Percentiles rank a stretch among this genome's conserved stretches.
Conservation (phyloP, 179 eudicot species). For the Drosera spatulata region DNA sequence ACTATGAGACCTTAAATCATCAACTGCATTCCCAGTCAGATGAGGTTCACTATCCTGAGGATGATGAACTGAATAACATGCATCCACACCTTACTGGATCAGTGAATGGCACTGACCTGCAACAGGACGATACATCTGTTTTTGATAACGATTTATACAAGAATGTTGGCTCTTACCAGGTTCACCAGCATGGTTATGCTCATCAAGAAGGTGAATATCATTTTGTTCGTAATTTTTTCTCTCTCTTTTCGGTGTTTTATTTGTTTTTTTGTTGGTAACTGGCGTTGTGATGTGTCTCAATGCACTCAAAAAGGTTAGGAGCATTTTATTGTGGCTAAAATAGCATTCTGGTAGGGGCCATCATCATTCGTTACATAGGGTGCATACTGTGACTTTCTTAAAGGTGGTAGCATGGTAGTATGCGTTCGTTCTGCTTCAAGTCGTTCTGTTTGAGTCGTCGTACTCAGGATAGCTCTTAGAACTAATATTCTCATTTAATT, state of each 20-base stretch:
- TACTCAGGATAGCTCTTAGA: neutral
- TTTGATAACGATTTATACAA: conserved; percentile 38
- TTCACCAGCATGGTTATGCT: conserved; percentile 22
- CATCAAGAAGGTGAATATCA: conserved; percentile 42
- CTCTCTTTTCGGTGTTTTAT: neutral
- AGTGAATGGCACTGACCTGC: conserved; percentile 32
- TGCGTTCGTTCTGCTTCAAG: too few relatives aligned
- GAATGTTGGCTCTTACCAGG: conserved; percentile 38
- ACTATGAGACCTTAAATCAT: conserved; percentile 20
- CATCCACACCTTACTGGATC: conserved; percentile 27
- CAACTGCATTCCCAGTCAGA: conserved; percentile 26
- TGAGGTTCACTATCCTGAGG: conserved; percentile 27
- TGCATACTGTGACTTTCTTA: too few relatives aligned
- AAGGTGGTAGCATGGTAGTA: too few relatives aligned
- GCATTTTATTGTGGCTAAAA: too few relatives aligned
- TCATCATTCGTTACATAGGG: too few relatives aligned
- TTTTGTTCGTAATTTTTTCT: neutral
- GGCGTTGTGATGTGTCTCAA: too few relatives aligned
- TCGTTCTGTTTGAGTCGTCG: neutral
- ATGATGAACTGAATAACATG: conserved; percentile 17
- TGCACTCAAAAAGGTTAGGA: too few relatives aligned
- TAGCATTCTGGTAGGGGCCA: too few relatives aligned
- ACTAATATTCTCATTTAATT: neutral
- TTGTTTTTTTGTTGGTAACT: too few relatives aligned
- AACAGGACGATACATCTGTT: conserved; percentile 40